Base-by-base conservation (phyloP, 2,329 filamentous ascomycete species). In the Colletotrichum phormii region DNA sequence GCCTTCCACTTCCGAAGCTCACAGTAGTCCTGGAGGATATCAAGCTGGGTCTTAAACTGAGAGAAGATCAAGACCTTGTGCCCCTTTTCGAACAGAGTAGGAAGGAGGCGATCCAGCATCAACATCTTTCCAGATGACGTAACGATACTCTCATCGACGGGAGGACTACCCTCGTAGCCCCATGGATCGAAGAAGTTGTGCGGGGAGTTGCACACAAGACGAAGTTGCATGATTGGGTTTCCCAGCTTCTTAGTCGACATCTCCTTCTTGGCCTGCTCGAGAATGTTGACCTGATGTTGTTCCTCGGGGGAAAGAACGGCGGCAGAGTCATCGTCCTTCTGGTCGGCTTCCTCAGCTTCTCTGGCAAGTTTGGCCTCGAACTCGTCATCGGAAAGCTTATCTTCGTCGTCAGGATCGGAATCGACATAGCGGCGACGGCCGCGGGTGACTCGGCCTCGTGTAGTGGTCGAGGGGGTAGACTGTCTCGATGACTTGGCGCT, bases 121-220 rank as follows among this genome's bases (percentile, higher is more conserved):
- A 98, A 89, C 95, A 99, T 98, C 81, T 99, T 99, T 15, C 97
- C 97, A 0, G 95, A 98, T 0, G 94, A 91, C 0, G 93, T 96
- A 42, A 99, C 90, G 6, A 99, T 89, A 1, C 89, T 92, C 79
- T 97, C 93, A 77, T 98, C 95, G 0, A 95, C 85, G 0, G 89
- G 85, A 0, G 88, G 81, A 6, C 89, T 88, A 1, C 88, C 86
- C 18, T 89, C 87, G 6, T 86, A 86, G 0, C 89, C 87, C 89
- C 96, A 98, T 0, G 97, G 96, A 80, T 95, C 97, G 83, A 97
- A 98, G 81, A 99, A 98, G 79, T 98, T 97, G 82, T 98, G 95
- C 0, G 97, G 97, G 0, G 92, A 94, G 81, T 99, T 98, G 82
- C 97, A 98, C 12, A 94, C 95, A 0, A 98, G 89, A 0, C 97